These are phyloP conservation scores for Zangia roseola DNA, from an alignment of 768 basidiomycete species.

Conservation along the genomic window DNA sequence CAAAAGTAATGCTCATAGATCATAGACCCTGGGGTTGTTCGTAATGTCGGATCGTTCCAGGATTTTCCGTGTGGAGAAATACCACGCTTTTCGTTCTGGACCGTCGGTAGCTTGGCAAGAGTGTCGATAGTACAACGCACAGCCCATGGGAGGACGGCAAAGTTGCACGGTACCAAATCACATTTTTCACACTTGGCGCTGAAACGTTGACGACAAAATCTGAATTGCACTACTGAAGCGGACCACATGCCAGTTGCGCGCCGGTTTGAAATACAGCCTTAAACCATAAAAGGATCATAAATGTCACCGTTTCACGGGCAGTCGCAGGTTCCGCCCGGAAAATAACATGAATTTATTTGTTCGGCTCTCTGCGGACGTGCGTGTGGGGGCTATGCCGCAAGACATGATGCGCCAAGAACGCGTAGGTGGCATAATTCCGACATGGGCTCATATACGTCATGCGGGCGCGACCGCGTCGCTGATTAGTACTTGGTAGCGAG, in stretches of 20 bases:
- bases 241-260: too few species aligned
- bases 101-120: too few species aligned
- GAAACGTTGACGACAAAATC: too few species aligned
- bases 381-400: constrained; percentile 12
- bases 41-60: constrained; percentile 8
- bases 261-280: too few species aligned
- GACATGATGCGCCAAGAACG: constrained; percentile 8
- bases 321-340: background rate
- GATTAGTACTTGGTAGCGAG: constrained; percentile 1
- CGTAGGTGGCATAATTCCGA: background rate
- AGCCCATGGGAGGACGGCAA: too few species aligned
- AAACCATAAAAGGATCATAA: too few species aligned
- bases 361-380: background rate
- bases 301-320: constrained; percentile 13
- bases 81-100: constrained; percentile 2
- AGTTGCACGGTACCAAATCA: too few species aligned
- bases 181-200: too few species aligned
- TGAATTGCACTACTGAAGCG: too few species aligned
- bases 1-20: too few species aligned
- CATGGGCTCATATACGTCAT: constrained; percentile 17
- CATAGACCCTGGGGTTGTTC: constrained; percentile 17
- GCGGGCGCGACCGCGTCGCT: background rate
- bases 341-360: background rate
- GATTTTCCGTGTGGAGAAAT: background rate
- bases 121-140: too few species aligned